Base-by-base conservation (phyloP, 257 asterid species). In the Orobanche coerulescens region DNA sequence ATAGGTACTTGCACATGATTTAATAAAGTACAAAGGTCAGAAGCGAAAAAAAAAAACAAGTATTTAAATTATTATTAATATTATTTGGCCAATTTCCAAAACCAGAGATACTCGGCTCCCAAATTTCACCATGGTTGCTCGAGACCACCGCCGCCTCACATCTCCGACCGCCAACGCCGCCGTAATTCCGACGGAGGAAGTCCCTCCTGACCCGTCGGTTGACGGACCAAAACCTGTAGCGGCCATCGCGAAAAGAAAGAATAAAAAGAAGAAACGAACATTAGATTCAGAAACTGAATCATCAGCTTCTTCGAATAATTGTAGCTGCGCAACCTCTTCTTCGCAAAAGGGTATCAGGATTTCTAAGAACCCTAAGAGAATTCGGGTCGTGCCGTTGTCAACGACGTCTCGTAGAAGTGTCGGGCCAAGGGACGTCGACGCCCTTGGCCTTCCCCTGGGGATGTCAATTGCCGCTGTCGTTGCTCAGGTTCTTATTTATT, bases 381-480 rank as follows among this genome's bases (percentile, higher is more conserved):
- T 77, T 4, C 58, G 83, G 24, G 70, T 77, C 61, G 81, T 86
- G 68, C 63, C 82, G 31, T 57, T 42, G 49, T 5, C 25, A 10
- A 11, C 50, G 11, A 42, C 56, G 64, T 22, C 65, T 15, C 71
- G 76, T 60, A 66, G 56, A 60, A 59, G 58, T 20, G 57, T 52
- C 58, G 64, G 64, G 31, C 55, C 44, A 16, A 76, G 76, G 33
- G 73, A 70, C 43, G 86, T 78, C 39, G 94, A 83, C 49, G 86
- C 88, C 61, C 88, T 92, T 36, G 96, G 88, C 47, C 88, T 88
- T 46, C 93, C 83, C 61, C 82, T 92, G 20, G 98, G 98, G 65
- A 88, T 88, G 95, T 88, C 96, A 15, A 74, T 92, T 54, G 98
- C 96, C 47, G 95, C 87, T 23, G 80, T 86, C 43, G 81, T 92